These are phyloP conservation scores for Paecilomyces formosus DNA, from an alignment of 2,329 filamentous ascomycete species.

Conservation along the genomic window DNA sequence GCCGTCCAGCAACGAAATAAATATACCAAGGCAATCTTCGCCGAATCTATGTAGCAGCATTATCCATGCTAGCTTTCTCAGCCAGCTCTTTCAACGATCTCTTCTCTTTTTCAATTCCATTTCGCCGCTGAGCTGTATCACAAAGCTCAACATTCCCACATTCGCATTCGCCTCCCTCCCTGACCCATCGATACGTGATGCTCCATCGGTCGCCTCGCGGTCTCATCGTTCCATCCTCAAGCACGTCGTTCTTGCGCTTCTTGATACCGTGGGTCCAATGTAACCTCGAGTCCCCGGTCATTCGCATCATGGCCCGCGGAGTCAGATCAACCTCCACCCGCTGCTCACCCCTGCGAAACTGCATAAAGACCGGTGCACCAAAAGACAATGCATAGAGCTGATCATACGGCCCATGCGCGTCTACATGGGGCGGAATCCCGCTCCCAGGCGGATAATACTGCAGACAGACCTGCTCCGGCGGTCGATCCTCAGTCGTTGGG, in stretches of 20 bases:
- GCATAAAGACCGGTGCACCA: constrained; percentile 24
- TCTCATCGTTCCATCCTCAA: constrained; percentile 41
- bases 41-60: no score
- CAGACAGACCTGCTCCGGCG: constrained; percentile 52
- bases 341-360: constrained; percentile 20
- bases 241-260: constrained; percentile 45
- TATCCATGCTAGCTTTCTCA: constrained; percentile 3
- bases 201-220: constrained; percentile 44
- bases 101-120: constrained; percentile 45
- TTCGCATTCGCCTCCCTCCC: constrained; percentile 39
- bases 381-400: constrained; percentile 27
- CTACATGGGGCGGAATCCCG: constrained; percentile 55
- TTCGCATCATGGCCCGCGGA: constrained; percentile 45
- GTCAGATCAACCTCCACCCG: constrained; percentile 41
- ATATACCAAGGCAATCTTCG: no score
- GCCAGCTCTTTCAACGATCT: constrained; percentile 16
- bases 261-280: constrained; percentile 53
- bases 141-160: constrained; percentile 46
- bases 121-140: constrained; percentile 43
- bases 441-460: constrained; percentile 55
- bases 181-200: constrained; percentile 49
- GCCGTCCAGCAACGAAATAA: no score
- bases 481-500: constrained; percentile 35
- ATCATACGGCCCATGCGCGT: constrained; percentile 46
- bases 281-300: constrained; percentile 44